Base-by-base conservation (phyloP, 805 yeast species). In the Wickerhamomyces chaumierensis region DNA sequence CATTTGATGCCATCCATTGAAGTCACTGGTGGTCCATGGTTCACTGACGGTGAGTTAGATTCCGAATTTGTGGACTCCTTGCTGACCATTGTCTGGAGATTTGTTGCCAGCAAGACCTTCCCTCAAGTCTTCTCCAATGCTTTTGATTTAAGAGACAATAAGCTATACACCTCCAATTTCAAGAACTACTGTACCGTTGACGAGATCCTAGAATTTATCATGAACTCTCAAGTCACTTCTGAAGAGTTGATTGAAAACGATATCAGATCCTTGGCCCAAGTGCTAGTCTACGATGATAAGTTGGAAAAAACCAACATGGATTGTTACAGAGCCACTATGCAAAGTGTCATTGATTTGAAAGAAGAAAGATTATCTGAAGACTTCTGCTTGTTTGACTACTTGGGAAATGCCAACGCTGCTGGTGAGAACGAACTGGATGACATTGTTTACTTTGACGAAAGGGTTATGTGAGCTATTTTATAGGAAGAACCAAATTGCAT, bases 21-120 rank as follows among this genome's bases (percentile, higher is more conserved):
- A 48, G 92, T 92, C 31, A 92, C 97, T 0, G 98, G 98, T 46
- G 98, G 98, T 5, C 97, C 97, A 4, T 92, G 98, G 98, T 92
- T 88, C 56, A 87, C 96, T 0, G 98, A 92, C 56, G 78, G 88
- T 28, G 97, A 92, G 59, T 68, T 92, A 41, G 98, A 92, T 56
- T 78, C 86, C 3, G 97, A 90, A 58, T 92, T 92, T 52, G 88
- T 92, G 42, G 90, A 85, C 47, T 76, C 86, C 36, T 62, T 92
- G 39, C 59, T 85, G 47, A 76, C 85, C 17, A 88, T 88, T 33
- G 77, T 88, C 7, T 92, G 96, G 95, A 69, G 92, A 48, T 90
- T 65, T 58, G 78, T 85, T 9, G 83, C 90, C 2, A 71, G 77
- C 25, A 75, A 72, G 48, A 74, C 95, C 1, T 82, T 68, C 53